These are phyloP conservation scores for Yamagishiella unicocca DNA, from an alignment of 139 green algal genomes.

Conservation along the genomic window DNA sequence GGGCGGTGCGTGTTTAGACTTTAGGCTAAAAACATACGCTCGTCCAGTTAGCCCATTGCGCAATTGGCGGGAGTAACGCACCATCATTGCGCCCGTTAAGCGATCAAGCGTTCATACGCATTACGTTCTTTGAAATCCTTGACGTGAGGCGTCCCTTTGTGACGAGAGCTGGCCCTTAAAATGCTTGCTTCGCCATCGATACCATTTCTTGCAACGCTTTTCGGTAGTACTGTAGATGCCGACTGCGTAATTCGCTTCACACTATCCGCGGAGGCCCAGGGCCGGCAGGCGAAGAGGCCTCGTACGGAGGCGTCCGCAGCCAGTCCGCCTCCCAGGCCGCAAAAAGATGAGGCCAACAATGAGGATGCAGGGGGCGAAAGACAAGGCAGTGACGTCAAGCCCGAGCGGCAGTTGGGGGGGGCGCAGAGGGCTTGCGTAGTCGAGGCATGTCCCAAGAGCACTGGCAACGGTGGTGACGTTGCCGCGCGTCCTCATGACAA, in stretches of 20 bases:
- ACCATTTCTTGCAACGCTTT: neutral
- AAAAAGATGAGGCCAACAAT: neutral
- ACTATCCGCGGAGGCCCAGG: neutral
- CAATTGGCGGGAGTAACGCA: neutral
- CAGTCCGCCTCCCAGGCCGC: neutral
- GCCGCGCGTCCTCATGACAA: neutral
- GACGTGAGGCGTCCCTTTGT: neutral
- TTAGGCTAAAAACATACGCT: neutral
- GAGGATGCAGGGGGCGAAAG: too few relatives aligned
- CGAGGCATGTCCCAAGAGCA: neutral
- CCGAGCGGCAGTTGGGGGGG: neutral
- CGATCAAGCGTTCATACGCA: neutral
- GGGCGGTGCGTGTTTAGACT: neutral
- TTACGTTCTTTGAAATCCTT: neutral
- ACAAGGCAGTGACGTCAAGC: too few relatives aligned
- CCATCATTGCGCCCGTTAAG: neutral
- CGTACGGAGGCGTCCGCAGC: neutral
- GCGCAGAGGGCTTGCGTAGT: neutral
- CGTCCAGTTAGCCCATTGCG: neutral
- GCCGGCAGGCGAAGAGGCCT: neutral
- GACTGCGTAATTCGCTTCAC: conserved; percentile 17
- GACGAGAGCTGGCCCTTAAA: neutral
- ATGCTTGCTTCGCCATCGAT: neutral
- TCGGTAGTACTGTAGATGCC: neutral
- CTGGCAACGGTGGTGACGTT: neutral